Evolutionary conservation across 176 grass and related monocot genomes (phyloP).

Genomic region (Bolboschoenus planiculmis): DNA sequence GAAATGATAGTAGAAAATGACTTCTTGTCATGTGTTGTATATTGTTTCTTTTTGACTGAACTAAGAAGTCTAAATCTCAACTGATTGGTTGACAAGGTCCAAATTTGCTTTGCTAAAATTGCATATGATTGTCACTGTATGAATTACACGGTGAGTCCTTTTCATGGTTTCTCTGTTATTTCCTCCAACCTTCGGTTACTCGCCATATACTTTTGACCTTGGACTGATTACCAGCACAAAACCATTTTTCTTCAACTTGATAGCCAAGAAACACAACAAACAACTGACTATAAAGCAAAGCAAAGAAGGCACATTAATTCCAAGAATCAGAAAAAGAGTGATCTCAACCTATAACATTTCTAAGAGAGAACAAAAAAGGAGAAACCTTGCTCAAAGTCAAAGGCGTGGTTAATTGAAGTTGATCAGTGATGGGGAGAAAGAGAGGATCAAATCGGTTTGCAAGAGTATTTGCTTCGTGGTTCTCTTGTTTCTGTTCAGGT

Average conservation of each 20-base stretch:
- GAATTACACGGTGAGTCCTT: neutral
- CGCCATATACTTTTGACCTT: neutral
- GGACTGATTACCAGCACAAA: neutral
- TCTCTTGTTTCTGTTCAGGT: neutral
- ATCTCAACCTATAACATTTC: neutral
- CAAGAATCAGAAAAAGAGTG: conserved; percentile 1
- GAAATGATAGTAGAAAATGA: too few species aligned
- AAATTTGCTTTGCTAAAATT: too few species aligned
- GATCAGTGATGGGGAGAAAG: neutral
- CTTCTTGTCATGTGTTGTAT: too few species aligned
- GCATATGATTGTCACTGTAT: too few species aligned
- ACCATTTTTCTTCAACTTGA: neutral
- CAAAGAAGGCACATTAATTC: neutral
- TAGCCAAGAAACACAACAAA: conserved; percentile 2
- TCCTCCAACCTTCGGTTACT: neutral
- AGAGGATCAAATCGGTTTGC: neutral
- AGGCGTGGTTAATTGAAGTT: neutral
- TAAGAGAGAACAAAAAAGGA: neutral
- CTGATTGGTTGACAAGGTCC: too few species aligned
- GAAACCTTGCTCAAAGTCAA: neutral
- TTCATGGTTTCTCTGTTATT: neutral
- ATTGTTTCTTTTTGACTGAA: too few species aligned
- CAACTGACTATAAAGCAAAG: conserved; percentile 5
- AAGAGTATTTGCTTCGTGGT: conserved; percentile 12
- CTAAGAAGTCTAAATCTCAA: too few species aligned